Base-by-base conservation (phyloP, 768 basidiomycete genomes). In the Pseudohyphozyma bogoriensis region DNA sequence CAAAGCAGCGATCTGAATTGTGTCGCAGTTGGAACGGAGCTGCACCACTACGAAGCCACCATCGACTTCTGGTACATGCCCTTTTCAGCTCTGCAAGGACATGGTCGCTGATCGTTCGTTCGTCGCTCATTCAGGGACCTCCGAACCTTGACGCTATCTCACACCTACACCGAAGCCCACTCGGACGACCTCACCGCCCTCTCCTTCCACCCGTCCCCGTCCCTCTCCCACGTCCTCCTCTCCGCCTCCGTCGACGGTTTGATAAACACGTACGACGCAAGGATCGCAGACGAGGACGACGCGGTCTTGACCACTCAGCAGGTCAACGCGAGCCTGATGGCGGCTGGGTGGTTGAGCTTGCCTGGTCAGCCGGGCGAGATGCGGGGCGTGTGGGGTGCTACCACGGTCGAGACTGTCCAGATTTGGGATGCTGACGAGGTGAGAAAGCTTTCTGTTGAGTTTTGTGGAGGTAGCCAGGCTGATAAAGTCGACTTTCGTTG, bases 231-330 rank as follows among this genome's bases (percentile, higher is more conserved):
- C 59, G 60, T 68, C 49, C 66, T 70, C 44, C 59, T 68, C 6
- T 67, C 66, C 18, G 62, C 58, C 12, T 63, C 69, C 11, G 61
- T 68, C 58, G 69, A 70, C 53, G 69, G 69, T 2, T 63, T 70
- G 11, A 49, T 65, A 37, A 68, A 58, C 44, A 70, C 69, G 28
- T 66, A 68, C 51, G 69, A 70, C 55, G 60, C 66, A 0, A 66
- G 69, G 52, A 63, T 70, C 47, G 64, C 62, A 7, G 69, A 70
- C 56, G 69, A 70, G 36, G 69, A 70, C 50, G 69, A 70, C 26
- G 66, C 69, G 2, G 62, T 70, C 6, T 58, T 64, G 29, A 65
- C 56, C 46, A 70, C 69, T 13, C 49, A 58, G 8, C 67, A 70
- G 51, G 59, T 70, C 22, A 66, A 66, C 20, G 59, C 69, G 51